These are phyloP conservation scores for Nematocida ironsii DNA, from an alignment of 371 early-diverging fungal genomes.

Conservation along the genomic window DNA sequence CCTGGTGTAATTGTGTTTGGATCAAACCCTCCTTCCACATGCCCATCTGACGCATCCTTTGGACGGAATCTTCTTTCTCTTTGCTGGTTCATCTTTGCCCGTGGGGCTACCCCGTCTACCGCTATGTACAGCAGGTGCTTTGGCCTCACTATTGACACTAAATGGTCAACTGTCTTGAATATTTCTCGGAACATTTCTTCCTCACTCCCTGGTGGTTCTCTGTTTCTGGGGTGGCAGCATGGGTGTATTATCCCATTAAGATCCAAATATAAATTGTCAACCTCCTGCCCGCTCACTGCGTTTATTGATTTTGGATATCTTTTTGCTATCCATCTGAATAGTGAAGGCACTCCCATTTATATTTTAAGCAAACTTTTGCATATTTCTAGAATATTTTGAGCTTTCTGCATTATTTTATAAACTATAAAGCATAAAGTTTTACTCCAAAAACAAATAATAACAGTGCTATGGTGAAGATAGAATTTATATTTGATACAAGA, in stretches of 20 bases:
- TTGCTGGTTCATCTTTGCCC: conserved; percentile 99
- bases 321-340: conserved; percentile 79
- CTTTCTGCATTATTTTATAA: not conserved
- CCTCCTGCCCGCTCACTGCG: conserved; percentile 60
- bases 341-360: conserved; percentile 71
- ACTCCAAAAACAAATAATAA: not conserved
- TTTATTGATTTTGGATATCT: conserved; percentile 84
- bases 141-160: conserved; percentile 83
- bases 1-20: conserved; percentile 98
- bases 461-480: conserved; percentile 51
- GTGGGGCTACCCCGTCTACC: conserved; percentile 96
- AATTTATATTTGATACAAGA: conserved; percentile 46
- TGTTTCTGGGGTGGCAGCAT: conserved; percentile 78
- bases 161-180: conserved; percentile 76
- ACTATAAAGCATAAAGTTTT: not conserved
- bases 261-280: conserved; percentile 94
- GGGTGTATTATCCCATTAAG: conserved; percentile 99
- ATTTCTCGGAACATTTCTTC: conserved; percentile 90
- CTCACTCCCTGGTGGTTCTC: conserved; percentile 67
- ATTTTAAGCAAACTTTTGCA: conserved; percentile 3
- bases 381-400: not conserved
- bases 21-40: conserved; percentile 74
- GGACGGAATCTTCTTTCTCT: conserved; percentile 91
- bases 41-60: conserved; percentile 74
- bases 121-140: conserved; percentile 89